Conservation (phyloP, 2,329 filamentous ascomycete species). For the Cordyceps fumosorosea region DNA sequence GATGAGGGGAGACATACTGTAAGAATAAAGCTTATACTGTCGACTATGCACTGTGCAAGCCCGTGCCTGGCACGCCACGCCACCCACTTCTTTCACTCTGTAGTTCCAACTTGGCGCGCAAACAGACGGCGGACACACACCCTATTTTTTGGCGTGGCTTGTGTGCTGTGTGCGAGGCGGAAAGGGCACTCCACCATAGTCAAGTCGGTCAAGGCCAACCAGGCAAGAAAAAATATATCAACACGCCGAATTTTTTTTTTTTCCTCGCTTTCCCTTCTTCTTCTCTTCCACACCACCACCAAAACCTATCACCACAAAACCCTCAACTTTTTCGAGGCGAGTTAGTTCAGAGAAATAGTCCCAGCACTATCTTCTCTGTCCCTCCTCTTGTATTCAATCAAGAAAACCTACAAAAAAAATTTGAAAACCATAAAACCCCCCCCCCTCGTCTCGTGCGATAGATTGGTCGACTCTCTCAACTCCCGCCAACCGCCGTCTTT, state of each 20-base stretch:
- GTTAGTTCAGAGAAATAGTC: slow-evolving; percentile 51
- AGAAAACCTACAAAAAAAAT: slow-evolving; percentile 55
- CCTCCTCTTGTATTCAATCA: slow-evolving; percentile 46
- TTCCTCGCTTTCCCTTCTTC: slow-evolving; percentile 24
- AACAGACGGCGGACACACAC: not conserved
- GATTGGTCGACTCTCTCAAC: slow-evolving; percentile 8
- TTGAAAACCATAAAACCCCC: slow-evolving; percentile 58
- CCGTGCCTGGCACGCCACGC: slow-evolving; percentile 2
- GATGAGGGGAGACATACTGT: not conserved
- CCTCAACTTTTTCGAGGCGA: slow-evolving; percentile 36
- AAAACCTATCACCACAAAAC: slow-evolving; percentile 39
- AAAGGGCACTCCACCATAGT: slow-evolving; percentile 13
- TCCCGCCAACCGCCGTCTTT: slow-evolving; percentile 13
- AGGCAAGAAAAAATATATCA: slow-evolving; percentile 29
- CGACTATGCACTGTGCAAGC: not conserved
- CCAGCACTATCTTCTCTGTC: slow-evolving; percentile 53
- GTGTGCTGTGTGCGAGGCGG: slow-evolving; percentile 5
- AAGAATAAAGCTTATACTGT: not conserved
- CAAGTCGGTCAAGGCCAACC: slow-evolving; percentile 18
- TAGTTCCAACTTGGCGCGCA: not conserved
- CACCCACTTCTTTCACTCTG: slow-evolving; percentile 14
- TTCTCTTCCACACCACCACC: slow-evolving; percentile 38
- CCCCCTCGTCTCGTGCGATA: slow-evolving; percentile 26
- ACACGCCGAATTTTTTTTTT: slow-evolving; percentile 27
- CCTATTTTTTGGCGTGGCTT: slow-evolving; percentile 5